Evolutionary conservation across 1,139 yeast species (phyloP).

Genomic region (Schwanniomyces etchellsii): DNA sequence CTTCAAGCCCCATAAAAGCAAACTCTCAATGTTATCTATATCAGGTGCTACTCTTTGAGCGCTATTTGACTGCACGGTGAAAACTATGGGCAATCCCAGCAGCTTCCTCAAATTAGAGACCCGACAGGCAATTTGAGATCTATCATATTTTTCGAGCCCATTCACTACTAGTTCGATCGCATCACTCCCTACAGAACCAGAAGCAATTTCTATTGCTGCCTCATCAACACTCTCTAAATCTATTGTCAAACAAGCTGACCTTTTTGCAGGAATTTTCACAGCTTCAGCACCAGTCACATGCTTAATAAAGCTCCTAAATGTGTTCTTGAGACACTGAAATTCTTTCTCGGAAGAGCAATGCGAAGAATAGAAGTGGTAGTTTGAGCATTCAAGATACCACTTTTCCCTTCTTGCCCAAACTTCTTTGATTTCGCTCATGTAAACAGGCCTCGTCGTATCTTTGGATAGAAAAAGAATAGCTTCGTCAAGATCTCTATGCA

Average conservation of each 20-base stretch:
- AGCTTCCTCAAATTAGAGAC: constrained; percentile 58
- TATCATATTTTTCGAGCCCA: constrained; percentile 46
- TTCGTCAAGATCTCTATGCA: constrained; percentile 82
- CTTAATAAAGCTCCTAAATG: constrained; percentile 54
- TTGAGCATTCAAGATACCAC: constrained; percentile 80
- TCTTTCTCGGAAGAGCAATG: constrained; percentile 57
- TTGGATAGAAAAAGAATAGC: constrained; percentile 67
- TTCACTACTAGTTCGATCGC: constrained; percentile 87
- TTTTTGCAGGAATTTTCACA: constrained; percentile 40
- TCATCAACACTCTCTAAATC: constrained; percentile 53
- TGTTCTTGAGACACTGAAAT: constrained; percentile 50
- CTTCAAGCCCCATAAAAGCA: constrained; percentile 61
- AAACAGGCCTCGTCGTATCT: constrained; percentile 88
- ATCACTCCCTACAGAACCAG: constrained; percentile 61
- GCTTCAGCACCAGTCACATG: constrained; percentile 57
- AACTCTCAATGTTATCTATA: constrained; percentile 38
- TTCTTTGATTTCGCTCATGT: constrained; percentile 65
- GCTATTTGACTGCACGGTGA: constrained; percentile 60
- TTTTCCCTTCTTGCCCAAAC: constrained; percentile 82
- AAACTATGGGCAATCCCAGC: constrained; percentile 71
- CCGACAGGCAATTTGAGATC: constrained; percentile 65
- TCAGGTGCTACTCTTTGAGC: constrained; percentile 51
- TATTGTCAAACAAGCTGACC: constrained; percentile 71
- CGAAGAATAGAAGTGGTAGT: constrained; percentile 70
- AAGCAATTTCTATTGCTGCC: constrained; percentile 38